Base-by-base conservation (phyloP, 2,329 filamentous ascomycete species). In the Colletotrichum sublineola region DNA sequence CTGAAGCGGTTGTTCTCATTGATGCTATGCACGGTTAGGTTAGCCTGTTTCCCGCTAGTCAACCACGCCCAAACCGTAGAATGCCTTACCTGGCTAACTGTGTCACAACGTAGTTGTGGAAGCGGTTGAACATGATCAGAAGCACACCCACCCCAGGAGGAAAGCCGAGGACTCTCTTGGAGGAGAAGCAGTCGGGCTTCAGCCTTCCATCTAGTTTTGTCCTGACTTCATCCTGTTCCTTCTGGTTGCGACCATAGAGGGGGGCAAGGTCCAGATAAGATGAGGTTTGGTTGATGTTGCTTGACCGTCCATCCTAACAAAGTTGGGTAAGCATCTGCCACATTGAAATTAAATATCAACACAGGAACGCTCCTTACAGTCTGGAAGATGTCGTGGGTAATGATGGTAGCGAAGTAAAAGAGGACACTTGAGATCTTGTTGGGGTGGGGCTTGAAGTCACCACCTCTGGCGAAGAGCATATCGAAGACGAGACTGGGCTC, bases 141-240 rank as follows among this genome's bases (percentile, higher is more conserved):
- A 88, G 71, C 9, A 82, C 84, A 40, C 86, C 85, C n/a, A 88
- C 86, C 55, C 87, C 87, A 1, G 86, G 85, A 42, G 87, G 87
- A 68, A 88, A 87, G 31, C 83, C 84, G 8, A 88, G 77, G 6
- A 88, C 79, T 33, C 86, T 81, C 31, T 82, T 83, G 73, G 88
- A 86, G 0, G 86, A 86, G 75, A 89, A 89, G 75, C 84, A 86
- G 72, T 89, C 87, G 1, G 85, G 85, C 77, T 88, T 87, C 73
- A 89, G 80, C 75, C 84, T 86, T 58, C 87, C 87, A 55, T 87
- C 83, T 14, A 82, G 78, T 68, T 81, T 81, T 0, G 85, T 87
- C 29, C 87, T 80, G 80, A 89, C 86, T 7, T 74, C 73, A 69
- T 86, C 81, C 74, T 88, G 86, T 74, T 89, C 86, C 1, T 79